phyloP scores from a whole-genome alignment of 2,329 filamentous ascomycete genomes.

The Hypomyces perniciosus region DNA sequence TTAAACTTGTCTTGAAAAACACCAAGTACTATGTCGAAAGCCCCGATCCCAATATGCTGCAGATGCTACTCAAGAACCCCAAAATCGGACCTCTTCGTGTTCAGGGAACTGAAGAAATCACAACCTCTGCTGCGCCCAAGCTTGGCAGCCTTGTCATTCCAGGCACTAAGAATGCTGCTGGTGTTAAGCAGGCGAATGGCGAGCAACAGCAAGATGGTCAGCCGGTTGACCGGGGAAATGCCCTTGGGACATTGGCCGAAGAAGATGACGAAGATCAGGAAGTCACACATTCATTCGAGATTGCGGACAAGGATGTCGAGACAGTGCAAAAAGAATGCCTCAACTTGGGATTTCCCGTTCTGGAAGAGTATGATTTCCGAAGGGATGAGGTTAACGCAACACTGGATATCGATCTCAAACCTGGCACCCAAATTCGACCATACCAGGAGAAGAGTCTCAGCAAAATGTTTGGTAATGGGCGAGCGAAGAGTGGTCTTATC shows the following conservation, averaged over 20 bases:
- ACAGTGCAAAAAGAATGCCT: constrained; percentile 84
- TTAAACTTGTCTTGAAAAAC: constrained; percentile 89
- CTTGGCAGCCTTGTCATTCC: constrained; percentile 86
- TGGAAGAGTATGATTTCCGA: constrained; percentile 96
- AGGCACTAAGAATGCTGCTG: constrained; percentile 87
- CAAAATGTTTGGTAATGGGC: constrained; percentile 99
- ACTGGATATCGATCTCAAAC: constrained; percentile 87
- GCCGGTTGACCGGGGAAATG: constrained; percentile 55
- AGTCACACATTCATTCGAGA: constrained; percentile 89
- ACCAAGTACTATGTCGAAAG: constrained; percentile 94
- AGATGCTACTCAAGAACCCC: constrained; percentile 77
- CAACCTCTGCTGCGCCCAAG: constrained; percentile 75
- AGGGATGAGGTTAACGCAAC: constrained; percentile 86
- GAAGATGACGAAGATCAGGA: constrained; percentile 83
- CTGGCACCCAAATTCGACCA: constrained; percentile 80
- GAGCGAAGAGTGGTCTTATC: constrained; percentile 95
- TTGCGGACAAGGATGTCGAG: constrained; percentile 75
- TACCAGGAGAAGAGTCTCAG: constrained; percentile 97
- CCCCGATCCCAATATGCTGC: constrained; percentile 77
- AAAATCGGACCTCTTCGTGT: constrained; percentile 75
- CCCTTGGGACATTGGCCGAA: constrained; percentile 69
- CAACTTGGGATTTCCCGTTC: constrained; percentile 76
- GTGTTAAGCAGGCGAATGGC: constrained; percentile 54
- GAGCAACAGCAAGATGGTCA: constrained; percentile 42
- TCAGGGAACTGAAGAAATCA: constrained; percentile 65